Percentiles rank a stretch among this genome's conserved stretches.
phyloP scores from a whole-genome alignment of 1,284 basidiomycete genomes.

The Cronartium ribicola region DNA sequence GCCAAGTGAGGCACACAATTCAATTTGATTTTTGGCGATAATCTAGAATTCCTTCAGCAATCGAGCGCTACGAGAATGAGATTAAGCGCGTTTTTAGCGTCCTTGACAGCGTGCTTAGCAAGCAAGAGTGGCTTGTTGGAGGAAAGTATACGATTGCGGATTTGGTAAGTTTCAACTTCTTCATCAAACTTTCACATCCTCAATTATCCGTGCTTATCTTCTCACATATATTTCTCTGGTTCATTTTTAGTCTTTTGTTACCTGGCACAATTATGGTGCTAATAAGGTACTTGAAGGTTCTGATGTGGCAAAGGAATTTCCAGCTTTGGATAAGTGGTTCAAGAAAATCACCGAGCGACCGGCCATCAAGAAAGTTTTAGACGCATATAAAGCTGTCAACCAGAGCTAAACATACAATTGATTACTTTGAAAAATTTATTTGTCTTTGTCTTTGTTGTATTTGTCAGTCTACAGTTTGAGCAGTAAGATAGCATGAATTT shows the following conservation, averaged over 20 bases:
- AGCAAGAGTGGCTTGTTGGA: conserved; percentile 15
- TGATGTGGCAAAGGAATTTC: neutral
- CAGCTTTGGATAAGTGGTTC: neutral
- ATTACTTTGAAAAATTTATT: too few relatives aligned
- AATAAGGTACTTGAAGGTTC: neutral
- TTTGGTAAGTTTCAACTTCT: neutral
- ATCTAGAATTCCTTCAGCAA: conserved; percentile 9
- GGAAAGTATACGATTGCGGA: conserved; percentile 11
- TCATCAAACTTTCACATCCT: too few relatives aligned
- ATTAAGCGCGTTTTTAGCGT: neutral
- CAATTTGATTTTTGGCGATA: neutral
- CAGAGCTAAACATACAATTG: too few relatives aligned
- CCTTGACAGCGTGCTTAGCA: conserved; percentile 5
- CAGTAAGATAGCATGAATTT: too few relatives aligned
- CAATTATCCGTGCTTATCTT: too few relatives aligned
- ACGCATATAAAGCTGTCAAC: neutral
- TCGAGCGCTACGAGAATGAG: conserved; percentile 19
- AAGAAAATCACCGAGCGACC: conserved; percentile 7
- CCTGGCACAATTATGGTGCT: neutral
- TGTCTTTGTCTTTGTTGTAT: too few relatives aligned
- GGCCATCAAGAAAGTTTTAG: conserved; percentile 9
- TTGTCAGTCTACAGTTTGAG: too few relatives aligned
- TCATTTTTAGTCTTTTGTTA: conserved; percentile 1
- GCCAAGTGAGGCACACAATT: neutral
- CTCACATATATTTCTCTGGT: neutral